Evolutionary conservation across 2,329 filamentous ascomycete genomes (phyloP).

Genomic region (Alternaria hordeiaustralica): DNA sequence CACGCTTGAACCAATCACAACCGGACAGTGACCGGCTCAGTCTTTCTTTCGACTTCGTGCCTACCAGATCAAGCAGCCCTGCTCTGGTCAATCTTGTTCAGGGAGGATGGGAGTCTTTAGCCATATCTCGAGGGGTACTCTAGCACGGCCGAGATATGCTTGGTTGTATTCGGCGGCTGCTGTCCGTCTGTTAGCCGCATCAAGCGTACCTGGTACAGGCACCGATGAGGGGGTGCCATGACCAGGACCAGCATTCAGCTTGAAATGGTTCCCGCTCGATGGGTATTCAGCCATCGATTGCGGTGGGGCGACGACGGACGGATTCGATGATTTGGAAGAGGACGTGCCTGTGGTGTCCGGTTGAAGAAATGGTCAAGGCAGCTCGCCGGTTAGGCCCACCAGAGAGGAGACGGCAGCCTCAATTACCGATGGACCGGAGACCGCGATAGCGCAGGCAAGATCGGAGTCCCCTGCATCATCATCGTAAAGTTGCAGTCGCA

Average conservation of each 20-base stretch:
- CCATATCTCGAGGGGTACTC: not conserved
- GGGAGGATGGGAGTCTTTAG: not conserved
- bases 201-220: not conserved
- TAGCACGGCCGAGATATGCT: not conserved
- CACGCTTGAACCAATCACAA: not conserved
- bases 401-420: slow-evolving; percentile 9
- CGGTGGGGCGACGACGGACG: not conserved
- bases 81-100: not conserved
- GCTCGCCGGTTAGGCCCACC: slow-evolving; percentile 4
- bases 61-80: not conserved
- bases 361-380: not conserved
- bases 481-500: slow-evolving; percentile 8
- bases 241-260: not conserved
- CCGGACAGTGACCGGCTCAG: not conserved
- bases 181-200: not conserved
- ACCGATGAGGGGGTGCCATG: not conserved
- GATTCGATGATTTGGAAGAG: not conserved
- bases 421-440: slow-evolving; percentile 10
- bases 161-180: not conserved
- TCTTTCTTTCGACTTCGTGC: not conserved
- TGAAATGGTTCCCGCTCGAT: not conserved
- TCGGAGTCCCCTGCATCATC: slow-evolving; percentile 4
- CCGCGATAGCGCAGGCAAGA: not conserved
- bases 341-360: not conserved
- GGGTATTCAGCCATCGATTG: not conserved